Percentiles rank a stretch among this genome's conserved stretches.
phyloP scores from a whole-genome alignment of 2,329 filamentous ascomycete species.

The Didymella arachidicola region DNA sequence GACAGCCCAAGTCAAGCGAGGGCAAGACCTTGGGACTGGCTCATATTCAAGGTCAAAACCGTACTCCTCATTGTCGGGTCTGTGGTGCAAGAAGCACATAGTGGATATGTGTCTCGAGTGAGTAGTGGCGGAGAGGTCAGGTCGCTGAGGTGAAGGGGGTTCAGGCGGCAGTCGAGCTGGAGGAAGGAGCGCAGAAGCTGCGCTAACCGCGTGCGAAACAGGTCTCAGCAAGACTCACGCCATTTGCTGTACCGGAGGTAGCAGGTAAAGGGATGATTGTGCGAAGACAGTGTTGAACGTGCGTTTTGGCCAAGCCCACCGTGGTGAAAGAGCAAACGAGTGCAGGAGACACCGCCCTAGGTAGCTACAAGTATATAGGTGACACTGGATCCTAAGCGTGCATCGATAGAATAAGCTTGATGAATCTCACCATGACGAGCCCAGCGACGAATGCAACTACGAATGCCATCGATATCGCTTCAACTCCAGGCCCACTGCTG shows the following conservation, averaged over 20 bases:
- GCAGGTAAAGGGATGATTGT: neutral
- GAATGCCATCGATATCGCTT: neutral
- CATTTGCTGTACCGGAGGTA: neutral
- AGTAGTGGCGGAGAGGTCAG: neutral
- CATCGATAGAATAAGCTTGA: neutral
- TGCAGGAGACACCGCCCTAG: neutral
- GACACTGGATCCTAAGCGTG: neutral
- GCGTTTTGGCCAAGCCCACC: neutral
- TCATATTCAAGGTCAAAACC: neutral
- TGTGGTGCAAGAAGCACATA: constrained; percentile 7
- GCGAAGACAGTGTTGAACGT: neutral
- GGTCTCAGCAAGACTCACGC: neutral
- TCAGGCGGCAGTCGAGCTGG: neutral
- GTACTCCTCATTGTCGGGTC: neutral
- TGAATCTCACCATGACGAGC: neutral
- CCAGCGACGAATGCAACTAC: neutral
- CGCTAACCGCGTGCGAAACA: constrained; percentile 1
- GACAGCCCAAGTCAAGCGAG: constrained; percentile 7
- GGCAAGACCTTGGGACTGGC: neutral
- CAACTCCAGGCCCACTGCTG: constrained; percentile 1
- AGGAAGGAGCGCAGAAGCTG: neutral
- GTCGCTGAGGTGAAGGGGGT: neutral
- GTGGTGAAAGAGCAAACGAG: neutral
- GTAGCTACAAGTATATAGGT: neutral
- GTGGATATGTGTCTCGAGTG: neutral